Percentiles rank a stretch among this genome's conserved stretches.
phyloP scores from a whole-genome alignment of 108 stramenopile species.

The Chaetoceros tenuissimus region DNA sequence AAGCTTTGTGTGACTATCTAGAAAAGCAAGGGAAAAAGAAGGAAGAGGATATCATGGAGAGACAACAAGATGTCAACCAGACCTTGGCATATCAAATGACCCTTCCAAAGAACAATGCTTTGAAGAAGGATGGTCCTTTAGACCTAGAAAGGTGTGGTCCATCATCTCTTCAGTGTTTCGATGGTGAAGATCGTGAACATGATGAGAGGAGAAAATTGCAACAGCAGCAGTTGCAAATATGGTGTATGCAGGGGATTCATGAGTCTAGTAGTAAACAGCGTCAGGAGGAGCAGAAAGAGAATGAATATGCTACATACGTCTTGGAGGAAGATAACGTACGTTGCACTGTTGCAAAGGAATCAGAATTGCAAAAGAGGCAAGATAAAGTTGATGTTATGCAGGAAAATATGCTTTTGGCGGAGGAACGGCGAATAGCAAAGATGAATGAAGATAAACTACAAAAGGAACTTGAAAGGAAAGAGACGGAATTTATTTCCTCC shows the following conservation, averaged over 20 bases:
- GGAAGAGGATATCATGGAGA: not conserved
- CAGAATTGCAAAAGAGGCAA: not conserved
- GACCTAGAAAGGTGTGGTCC: conserved; percentile 22
- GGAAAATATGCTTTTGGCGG: not conserved
- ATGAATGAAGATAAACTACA: not conserved
- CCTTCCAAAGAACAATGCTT: conserved; percentile 32
- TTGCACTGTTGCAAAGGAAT: not conserved
- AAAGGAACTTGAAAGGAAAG: not conserved
- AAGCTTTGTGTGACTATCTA: conserved; percentile 17
- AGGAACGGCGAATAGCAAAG: not conserved
- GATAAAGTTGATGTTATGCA: not conserved
- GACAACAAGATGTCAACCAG: not conserved
- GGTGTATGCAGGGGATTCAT: conserved; percentile 17
- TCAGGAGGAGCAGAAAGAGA: conserved; percentile 18
- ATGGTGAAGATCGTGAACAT: conserved; percentile 21
- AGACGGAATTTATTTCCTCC: not conserved
- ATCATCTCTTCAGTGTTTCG: conserved; percentile 24
- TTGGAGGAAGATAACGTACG: not conserved
- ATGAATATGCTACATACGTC: not conserved
- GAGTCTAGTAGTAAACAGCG: conserved; percentile 20
- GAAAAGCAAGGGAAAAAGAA: conserved; percentile 18
- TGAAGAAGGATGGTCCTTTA: conserved; percentile 16
- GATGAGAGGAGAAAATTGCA: conserved; percentile 20
- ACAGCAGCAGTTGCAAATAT: conserved; percentile 26
- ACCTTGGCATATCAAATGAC: not conserved